These are phyloP conservation scores for Paraphoma sp. DNA, from an alignment of 2,329 filamentous ascomycete genomes.

Conservation along the genomic window DNA sequence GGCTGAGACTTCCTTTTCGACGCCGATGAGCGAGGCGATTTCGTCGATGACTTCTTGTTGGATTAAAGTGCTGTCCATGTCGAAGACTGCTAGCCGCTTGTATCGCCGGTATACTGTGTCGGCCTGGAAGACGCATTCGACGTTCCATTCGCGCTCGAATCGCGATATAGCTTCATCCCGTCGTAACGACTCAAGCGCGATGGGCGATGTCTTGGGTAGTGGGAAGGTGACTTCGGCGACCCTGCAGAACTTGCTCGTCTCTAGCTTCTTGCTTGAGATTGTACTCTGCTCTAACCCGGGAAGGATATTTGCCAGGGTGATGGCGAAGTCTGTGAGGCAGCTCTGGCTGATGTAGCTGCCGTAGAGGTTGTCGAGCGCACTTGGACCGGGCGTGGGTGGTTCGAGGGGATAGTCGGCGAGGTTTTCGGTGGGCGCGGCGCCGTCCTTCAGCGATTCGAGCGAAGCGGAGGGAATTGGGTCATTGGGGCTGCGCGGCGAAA, in stretches of 20 bases:
- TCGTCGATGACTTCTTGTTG: constrained; percentile 98
- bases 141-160: constrained; percentile 91
- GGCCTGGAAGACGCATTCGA: constrained; percentile 79
- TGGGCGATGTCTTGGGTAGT: constrained; percentile 58
- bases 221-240: constrained; percentile 72
- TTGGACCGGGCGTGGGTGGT: constrained; percentile 60
- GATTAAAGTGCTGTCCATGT: constrained; percentile 98
- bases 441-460: constrained; percentile 47
- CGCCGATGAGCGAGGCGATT: constrained; percentile 81
- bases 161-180: constrained; percentile 78
- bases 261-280: constrained; percentile 60
- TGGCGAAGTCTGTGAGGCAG: constrained; percentile 63
- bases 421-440: constrained; percentile 59
- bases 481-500: constrained; percentile 45
- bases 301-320: constrained; percentile 57
- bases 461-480: constrained; percentile 41
- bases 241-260: constrained; percentile 64
- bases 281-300: constrained; percentile 58
- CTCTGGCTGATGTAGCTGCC: constrained; percentile 62
- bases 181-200: constrained; percentile 70
- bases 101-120: constrained; percentile 78
- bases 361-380: constrained; percentile 62
- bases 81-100: constrained; percentile 89
- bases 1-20: constrained; percentile 80
- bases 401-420: constrained; percentile 62